These are phyloP conservation scores for Crithidia brevicula DNA, from an alignment of 208 protist genomes.

Conservation along the genomic window DNA sequence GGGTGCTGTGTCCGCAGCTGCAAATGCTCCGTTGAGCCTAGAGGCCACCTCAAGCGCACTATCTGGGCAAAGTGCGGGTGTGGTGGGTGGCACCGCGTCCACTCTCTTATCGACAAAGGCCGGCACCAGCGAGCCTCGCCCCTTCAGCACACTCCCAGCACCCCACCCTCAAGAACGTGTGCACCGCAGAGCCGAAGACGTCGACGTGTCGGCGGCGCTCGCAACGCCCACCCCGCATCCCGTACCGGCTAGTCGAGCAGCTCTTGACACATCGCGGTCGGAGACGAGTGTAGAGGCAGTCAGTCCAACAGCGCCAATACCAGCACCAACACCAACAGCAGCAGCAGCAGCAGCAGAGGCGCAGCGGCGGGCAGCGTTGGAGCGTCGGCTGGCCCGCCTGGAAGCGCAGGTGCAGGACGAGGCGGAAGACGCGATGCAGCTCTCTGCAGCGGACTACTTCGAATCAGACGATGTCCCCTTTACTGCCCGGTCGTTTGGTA, in stretches of 20 bases:
- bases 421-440: not conserved
- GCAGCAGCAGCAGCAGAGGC: not conserved
- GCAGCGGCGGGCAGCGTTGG: constrained; percentile 3
- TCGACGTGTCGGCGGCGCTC: no score
- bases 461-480: constrained; percentile 1
- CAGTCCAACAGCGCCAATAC: not conserved
- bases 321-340: not conserved
- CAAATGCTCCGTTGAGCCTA: no score
- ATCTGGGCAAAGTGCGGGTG: no score
- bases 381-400: constrained; percentile 16
- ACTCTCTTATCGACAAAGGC: no score
- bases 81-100: no score
- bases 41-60: no score
- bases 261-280: no score
- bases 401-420: not conserved
- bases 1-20: no score
- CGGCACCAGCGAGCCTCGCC: no score
- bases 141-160: no score
- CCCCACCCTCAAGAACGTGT: no score
- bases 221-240: not conserved
- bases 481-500: not conserved
- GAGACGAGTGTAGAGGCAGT: not conserved
- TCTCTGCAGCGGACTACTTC: constrained; percentile 13
- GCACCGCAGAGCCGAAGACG: no score
- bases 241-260: not conserved